phyloP scores from a whole-genome alignment of 305 asterid genomes.

The Fraxinus angustifolia region DNA sequence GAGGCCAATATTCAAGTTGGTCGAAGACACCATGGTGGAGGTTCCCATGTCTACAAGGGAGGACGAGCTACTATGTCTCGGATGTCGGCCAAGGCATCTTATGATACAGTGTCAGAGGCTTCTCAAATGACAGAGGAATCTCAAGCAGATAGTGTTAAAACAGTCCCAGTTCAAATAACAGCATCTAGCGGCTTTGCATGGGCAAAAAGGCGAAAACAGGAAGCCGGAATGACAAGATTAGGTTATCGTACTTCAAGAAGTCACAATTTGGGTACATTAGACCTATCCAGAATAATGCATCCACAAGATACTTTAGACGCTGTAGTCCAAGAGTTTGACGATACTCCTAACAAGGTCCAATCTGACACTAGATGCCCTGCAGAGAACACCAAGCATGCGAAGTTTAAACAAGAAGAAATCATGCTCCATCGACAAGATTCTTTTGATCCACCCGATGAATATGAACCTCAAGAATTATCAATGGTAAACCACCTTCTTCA shows the following conservation, averaged over 20 bases:
- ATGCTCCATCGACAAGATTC: constrained; percentile 38
- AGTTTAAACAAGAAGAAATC: constrained; percentile 26
- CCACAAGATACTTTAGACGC: constrained; percentile 26
- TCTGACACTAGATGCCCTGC: neutral
- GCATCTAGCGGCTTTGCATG: constrained; percentile 47
- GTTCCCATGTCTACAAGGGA: constrained; percentile 31
- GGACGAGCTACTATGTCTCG: constrained; percentile 42
- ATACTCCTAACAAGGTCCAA: constrained; percentile 21
- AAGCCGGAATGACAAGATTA: constrained; percentile 38
- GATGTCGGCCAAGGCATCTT: constrained; percentile 40
- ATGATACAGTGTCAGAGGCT: constrained; percentile 63
- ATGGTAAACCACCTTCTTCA: constrained; percentile 33
- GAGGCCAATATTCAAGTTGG: constrained; percentile 35
- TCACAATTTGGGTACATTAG: constrained; percentile 25
- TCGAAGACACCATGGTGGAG: constrained; percentile 33
- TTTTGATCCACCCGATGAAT: constrained; percentile 44
- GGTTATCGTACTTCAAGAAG: constrained; percentile 32
- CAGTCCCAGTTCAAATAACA: constrained; percentile 51
- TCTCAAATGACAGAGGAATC: constrained; percentile 60
- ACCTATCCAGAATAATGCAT: constrained; percentile 28
- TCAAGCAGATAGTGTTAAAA: constrained; percentile 39
- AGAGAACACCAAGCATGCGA: constrained; percentile 27
- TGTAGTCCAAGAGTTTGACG: constrained; percentile 35
- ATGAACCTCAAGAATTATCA: constrained; percentile 39
- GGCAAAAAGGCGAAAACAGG: constrained; percentile 52